Base-by-base conservation (phyloP, 331 rosid genomes). In the Quercus tomentella region DNA sequence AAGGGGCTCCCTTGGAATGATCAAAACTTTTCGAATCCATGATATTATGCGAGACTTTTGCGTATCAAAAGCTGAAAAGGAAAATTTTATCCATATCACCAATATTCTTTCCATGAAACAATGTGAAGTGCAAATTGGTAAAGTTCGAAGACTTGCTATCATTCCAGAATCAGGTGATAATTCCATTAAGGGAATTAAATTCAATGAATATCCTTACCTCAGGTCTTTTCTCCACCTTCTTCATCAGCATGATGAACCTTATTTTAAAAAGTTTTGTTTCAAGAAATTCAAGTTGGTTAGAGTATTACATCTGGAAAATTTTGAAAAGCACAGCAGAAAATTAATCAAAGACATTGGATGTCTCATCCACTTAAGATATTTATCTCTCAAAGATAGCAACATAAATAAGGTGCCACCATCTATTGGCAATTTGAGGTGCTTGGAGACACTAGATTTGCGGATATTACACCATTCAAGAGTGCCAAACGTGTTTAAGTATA, bases 301-400 rank as follows among this genome's bases (percentile, higher is more conserved):
- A 82, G 89, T 89, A 77, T 63, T 89, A 83, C 80, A 85, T 76
- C 76, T 89, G 22, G 91, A 89, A 75, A 35, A 6, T 35, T 35
- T 35, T 5, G 41, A 35, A 35, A 87, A 83, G 52, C 84, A 66
- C 0, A 80, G 61, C 25, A 88, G 89, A 6, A 80, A 81, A 77
- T 80, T 89, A 26, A 91, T 89, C 7, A 82, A 76, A 57, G 88
- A 85, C 81, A 88, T 88, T 70, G 89, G 88, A 15, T 23, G 15
- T 60, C 84, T 88, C 81, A 80, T 84, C 57, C 92, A 35, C 65
- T 74, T 79, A 1, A 61, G 74, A 65, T 62, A 69, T 11, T 33
- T 81, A 12, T 75, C 73, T 72, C 30, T 81, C n/a, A 58, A n/a
- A 22, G 4, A 7, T 1, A 70, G 81, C 11, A 0, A 45, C 45